Evolutionary conservation across 2,329 filamentous ascomycete genomes (phyloP).

Genomic region (Ophiostoma australiae): DNA sequence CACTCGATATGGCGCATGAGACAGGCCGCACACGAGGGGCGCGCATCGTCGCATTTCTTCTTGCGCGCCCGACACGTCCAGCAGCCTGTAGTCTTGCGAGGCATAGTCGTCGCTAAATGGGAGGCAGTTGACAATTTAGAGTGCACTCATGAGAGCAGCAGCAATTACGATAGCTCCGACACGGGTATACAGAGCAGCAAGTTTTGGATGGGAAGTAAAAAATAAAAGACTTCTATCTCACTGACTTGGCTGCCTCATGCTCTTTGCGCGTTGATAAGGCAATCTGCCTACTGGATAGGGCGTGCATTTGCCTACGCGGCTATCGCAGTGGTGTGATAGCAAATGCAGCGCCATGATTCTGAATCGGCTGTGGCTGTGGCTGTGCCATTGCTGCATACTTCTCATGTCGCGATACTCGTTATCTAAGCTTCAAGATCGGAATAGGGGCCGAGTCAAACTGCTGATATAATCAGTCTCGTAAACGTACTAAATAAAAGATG

Average conservation of each 20-base stretch:
- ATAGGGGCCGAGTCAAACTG: background rate
- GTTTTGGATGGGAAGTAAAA: no score
- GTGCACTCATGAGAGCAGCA: no score
- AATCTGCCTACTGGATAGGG: background rate
- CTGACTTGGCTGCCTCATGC: background rate
- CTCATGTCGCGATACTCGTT: background rate
- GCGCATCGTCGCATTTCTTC: slow-evolving; percentile 24
- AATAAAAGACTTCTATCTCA: no score
- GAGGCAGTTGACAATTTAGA: no score
- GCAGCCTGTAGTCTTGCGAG: slow-evolving; percentile 23
- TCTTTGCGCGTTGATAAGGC: background rate
- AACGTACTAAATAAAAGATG: background rate
- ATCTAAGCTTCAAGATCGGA: background rate
- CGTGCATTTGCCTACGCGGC: background rate
- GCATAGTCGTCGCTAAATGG: slow-evolving; percentile 6
- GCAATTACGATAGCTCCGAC: no score
- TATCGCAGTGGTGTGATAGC: background rate
- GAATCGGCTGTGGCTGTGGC: background rate
- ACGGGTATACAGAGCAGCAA: no score
- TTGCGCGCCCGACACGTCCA: slow-evolving; percentile 25
- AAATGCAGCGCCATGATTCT: background rate
- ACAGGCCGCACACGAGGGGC: slow-evolving; percentile 19
- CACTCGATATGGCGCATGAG: slow-evolving; percentile 18
- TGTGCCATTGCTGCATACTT: background rate
- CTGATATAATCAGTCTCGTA: background rate